These are phyloP conservation scores for Populus euphratica DNA, from an alignment of 345 rosid genomes.

Conservation along the genomic window DNA sequence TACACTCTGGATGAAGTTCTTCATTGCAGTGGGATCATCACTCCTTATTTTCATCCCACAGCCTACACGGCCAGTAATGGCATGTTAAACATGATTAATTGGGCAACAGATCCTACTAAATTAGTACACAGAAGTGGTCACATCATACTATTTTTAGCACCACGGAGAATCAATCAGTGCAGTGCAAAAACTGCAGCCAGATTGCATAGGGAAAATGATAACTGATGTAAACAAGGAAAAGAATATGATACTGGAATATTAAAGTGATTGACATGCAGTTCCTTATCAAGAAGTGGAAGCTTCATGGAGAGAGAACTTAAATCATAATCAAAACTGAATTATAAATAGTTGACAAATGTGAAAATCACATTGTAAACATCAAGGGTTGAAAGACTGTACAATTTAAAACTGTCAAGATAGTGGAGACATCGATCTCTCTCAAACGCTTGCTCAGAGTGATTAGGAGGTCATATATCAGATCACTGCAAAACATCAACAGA, in stretches of 20 bases:
- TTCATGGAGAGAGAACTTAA: too few relatives aligned
- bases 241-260: background rate
- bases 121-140: background rate
- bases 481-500: constrained; percentile 46
- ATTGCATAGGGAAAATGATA: background rate
- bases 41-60: constrained; percentile 92
- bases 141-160: too few relatives aligned
- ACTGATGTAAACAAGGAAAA: background rate
- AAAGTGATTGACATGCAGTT: background rate
- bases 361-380: background rate
- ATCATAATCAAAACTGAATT: background rate
- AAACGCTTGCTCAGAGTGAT: constrained; percentile 63
- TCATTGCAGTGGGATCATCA: constrained; percentile 90
- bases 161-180: background rate
- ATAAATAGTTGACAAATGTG: background rate
- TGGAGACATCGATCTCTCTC: constrained; percentile 72
- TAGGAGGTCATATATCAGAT: constrained; percentile 79
- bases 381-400: constrained; percentile 35
- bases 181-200: too few relatives aligned
- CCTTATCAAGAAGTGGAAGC: background rate
- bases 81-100: background rate
- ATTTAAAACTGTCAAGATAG: constrained; percentile 70
- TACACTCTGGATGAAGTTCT: constrained; percentile 64
- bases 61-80: constrained; percentile 35
- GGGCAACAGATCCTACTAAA: background rate